Base-by-base conservation (phyloP, 306 rosid species). In the Acacia confusa region DNA sequence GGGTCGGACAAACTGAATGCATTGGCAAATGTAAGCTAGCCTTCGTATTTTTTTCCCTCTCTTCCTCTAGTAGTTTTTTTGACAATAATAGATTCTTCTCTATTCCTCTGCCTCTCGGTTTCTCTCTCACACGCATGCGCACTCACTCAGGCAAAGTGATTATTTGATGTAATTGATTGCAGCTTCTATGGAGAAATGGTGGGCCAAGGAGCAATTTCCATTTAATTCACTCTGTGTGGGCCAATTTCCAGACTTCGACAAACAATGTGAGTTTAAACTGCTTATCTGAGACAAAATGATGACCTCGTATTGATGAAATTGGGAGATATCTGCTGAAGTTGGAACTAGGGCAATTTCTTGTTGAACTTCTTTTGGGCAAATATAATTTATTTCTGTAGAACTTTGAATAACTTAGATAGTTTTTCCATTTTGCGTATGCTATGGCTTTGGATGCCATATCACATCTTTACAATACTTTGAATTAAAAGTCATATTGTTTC, bases 141-240 rank as follows among this genome's bases (percentile, higher is more conserved):
- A 2, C 53, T 2, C 4, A 2, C 25, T 0, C 11, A 2, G 12
- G 41, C 22, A 75, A 83, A 43, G 48, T 81, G 72, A 66, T 52
- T 27, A 16, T 79, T 67, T 63, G 40, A 41, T 76, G n/a, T 79
- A 69, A 64, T 77, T 72, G 70, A 70, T 81, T 80, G 85, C 87
- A 95, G 99, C 92, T 89, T 79, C 66, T 95, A 6, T 95, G 99
- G 99, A 90, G 86, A 84, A 89, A 93, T 16, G 99, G 99, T 41
- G 99, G 99, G 44, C 91, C 88, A 22, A 82, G 84, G 81, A 89
- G 89, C 87, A 86, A 68, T 48, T 77, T 70, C 82, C 97, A 91
- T 88, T 82, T 95, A 84, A 74, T 95, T 80, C 98, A 93, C 82
- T 95, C 99, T 81, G 95, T 95, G 83, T 95, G 99, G 99, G 94